Base-by-base conservation (phyloP, 441 rosid genomes). In the Adansonia rubrostipa region DNA sequence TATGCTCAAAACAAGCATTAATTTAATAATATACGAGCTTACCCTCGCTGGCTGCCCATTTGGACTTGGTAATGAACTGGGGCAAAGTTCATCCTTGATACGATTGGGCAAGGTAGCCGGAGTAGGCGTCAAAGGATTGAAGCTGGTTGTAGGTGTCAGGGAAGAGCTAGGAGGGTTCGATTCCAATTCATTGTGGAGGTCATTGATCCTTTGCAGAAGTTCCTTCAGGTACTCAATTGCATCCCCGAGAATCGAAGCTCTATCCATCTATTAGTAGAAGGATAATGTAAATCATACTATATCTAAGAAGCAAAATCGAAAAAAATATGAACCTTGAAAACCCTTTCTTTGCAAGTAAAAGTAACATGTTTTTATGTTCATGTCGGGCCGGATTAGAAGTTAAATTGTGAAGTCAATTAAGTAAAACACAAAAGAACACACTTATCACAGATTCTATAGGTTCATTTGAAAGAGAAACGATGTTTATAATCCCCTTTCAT, bases 161-260 rank as follows among this genome's bases (percentile, higher is more conserved):
- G 88, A 82, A 70, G 89, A 73, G 60, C 92, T 85, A 45, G 87
- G 78, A 56, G 88, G 88, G 75, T 84, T 82, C 2, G 92, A 87
- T 64, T 89, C 96, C 81, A 92, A 73, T 79, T 92, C 94, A 53
- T 82, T 88, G 50, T 92, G 90, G 71, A 92, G 92, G 81, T 92
- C 92, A 73, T 86, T 92, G 88, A 92, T 92, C 84, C 89, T 88
- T 82, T 90, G 96, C 72, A 90, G 88, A 73, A 92, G 96, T 78
- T 92, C 96, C 85, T 92, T 87, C 86, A 92, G 73, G 85, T 92
- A 92, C 71, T 92, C 93, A 66, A 92, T 85, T 61, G 96, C 96
- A 82, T 92, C 96, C 69, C 96, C 93, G 5, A 90, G 90, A 62
- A 89, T 89, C 36, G 96, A 92, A 77, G 96, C 91, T 81, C 96